Percentiles rank a stretch among this genome's conserved stretches.
phyloP scores from a whole-genome alignment of 331 rosid genomes.

The Pyrus hybrid region DNA sequence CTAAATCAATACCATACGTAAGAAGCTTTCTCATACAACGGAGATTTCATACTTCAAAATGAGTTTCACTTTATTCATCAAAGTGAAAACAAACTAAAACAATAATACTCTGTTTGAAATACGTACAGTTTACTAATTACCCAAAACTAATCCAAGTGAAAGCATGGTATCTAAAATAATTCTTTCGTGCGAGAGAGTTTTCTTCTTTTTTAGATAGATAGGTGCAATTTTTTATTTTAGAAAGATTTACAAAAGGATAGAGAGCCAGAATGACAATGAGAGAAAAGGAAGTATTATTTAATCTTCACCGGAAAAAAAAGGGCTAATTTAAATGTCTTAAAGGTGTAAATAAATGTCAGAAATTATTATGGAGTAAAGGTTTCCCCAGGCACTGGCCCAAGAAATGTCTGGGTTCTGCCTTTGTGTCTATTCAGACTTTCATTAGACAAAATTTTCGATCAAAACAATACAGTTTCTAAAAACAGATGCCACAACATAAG shows the following conservation, averaged over 20 bases:
- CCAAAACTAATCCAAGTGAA: neutral
- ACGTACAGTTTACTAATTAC: neutral
- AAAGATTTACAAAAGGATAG: too few species aligned
- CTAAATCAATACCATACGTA: too few species aligned
- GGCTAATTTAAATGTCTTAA: neutral
- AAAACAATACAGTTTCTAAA: neutral
- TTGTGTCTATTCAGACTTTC: neutral
- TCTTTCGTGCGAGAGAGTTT: neutral
- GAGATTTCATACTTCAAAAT: neutral
- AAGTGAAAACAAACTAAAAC: neutral
- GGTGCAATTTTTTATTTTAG: too few species aligned
- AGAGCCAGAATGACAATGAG: too few species aligned
- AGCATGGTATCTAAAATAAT: too few species aligned
- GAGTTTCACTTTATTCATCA: neutral
- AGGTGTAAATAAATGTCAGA: neutral
- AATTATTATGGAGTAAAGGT: neutral
- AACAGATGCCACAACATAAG: neutral
- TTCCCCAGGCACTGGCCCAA: neutral
- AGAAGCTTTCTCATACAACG: too few species aligned
- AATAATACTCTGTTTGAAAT: neutral
- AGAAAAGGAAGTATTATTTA: neutral
- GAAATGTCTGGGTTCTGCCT: neutral
- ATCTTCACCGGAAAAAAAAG: neutral
- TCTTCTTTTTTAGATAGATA: neutral
- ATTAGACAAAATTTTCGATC: neutral